phyloP scores from a whole-genome alignment of 495 filamentous ascomycete species.

The Penicillium maclennaniae region DNA sequence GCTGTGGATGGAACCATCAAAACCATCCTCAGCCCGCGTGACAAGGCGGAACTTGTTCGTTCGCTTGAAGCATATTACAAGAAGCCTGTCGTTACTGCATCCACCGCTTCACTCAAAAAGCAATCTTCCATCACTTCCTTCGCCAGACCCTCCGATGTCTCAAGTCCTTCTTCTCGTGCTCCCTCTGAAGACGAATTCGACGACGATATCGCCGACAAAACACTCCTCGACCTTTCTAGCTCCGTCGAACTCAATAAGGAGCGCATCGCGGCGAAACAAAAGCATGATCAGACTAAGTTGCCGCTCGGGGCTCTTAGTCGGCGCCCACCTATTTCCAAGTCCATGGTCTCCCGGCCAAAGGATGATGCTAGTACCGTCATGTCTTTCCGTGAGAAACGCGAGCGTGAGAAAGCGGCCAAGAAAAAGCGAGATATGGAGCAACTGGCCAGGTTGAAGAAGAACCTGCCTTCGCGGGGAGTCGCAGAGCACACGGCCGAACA shows the following conservation, averaged over 20 bases:
- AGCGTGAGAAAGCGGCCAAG: conserved; percentile 69
- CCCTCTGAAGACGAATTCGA: conserved; percentile 44
- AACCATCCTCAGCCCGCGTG: conserved; percentile 69
- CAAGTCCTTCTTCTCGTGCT: conserved; percentile 29
- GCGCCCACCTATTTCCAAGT: conserved; percentile 24
- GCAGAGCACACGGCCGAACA: conserved; percentile 61
- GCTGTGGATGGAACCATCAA: conserved; percentile 54
- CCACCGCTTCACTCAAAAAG: conserved; percentile 50
- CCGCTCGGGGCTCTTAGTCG: conserved; percentile 26
- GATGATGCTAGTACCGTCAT: conserved; percentile 33
- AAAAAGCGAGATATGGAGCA: conserved; percentile 64
- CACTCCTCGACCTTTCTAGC: conserved; percentile 41
- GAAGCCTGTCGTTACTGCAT: conserved; percentile 46
- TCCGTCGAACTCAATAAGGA: conserved; percentile 49
- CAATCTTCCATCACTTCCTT: conserved; percentile 68
- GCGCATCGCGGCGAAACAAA: conserved; percentile 34
- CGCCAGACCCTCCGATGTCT: conserved; percentile 39
- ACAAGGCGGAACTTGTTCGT: conserved; percentile 77
- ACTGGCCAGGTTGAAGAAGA: conserved; percentile 60
- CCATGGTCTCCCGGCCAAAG: conserved; percentile 28
- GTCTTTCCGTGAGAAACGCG: conserved; percentile 64
- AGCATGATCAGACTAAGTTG: conserved; percentile 34
- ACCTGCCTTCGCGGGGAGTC: conserved; percentile 48
- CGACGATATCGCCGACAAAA: conserved; percentile 42
- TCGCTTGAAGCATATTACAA: conserved; percentile 75